Conservation (phyloP, 768 basidiomycete species). For the Lactarius sp. region DNA sequence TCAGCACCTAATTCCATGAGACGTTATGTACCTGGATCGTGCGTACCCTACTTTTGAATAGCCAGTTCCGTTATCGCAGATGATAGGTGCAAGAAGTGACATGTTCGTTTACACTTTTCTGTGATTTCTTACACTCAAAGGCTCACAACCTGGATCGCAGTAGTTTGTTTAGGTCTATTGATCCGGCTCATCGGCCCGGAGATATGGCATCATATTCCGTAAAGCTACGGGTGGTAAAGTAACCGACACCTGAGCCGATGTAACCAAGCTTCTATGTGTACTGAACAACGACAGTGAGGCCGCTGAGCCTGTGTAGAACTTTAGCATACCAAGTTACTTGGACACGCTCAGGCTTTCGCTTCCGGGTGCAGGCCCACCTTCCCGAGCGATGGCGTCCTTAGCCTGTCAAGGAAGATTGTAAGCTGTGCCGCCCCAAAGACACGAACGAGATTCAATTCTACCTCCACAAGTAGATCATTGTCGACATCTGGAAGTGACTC, state of each 20-base stretch:
- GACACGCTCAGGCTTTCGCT: constrained; percentile 15
- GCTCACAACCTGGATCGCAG: neutral
- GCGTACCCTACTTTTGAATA: constrained; percentile 94
- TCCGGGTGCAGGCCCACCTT: constrained; percentile 18
- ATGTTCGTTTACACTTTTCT: constrained; percentile 38
- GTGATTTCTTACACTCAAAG: too few relatives aligned
- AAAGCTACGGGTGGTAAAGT: too few relatives aligned
- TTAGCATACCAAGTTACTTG: neutral
- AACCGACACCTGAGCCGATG: too few relatives aligned
- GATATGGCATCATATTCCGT: too few relatives aligned
- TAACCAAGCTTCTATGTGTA: too few relatives aligned
- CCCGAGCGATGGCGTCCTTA: constrained; percentile 28
- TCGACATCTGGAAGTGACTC: constrained; percentile 64
- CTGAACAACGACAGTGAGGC: too few relatives aligned
- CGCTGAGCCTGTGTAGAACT: too few relatives aligned
- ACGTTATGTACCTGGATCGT: neutral
- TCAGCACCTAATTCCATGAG: neutral
- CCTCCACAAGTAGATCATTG: constrained; percentile 53
- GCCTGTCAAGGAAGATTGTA: constrained; percentile 29
- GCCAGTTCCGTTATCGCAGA: constrained; percentile 97
- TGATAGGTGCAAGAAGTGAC: constrained; percentile 88
- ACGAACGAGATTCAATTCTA: constrained; percentile 27
- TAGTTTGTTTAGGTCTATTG: constrained; percentile 23
- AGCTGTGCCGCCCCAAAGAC: neutral
- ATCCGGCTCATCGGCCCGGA: constrained; percentile 7